phyloP scores from a whole-genome alignment of 257 asterid genomes.

The Capsicum baccatum region DNA sequence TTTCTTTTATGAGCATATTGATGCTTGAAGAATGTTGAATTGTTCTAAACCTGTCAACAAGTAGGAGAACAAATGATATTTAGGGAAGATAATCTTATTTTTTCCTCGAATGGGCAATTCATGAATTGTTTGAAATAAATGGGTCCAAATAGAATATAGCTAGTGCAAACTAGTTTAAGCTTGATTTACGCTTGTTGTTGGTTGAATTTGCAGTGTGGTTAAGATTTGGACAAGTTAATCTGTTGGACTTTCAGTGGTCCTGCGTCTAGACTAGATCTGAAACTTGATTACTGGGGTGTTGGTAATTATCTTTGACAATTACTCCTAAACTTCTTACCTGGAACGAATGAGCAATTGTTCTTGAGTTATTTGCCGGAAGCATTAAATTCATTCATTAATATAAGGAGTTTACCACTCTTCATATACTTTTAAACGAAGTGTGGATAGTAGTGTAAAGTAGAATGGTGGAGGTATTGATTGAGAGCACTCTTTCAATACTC shows the following conservation, averaged over 20 bases:
- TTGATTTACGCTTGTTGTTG: not conserved
- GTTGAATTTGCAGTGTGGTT: not conserved
- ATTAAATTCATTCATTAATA: not conserved
- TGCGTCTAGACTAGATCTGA: constrained; percentile 7
- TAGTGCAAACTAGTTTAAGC: not conserved
- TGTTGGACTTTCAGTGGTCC: not conserved
- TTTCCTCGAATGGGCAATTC: not conserved
- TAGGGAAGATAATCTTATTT: not conserved
- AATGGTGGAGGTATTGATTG: not conserved
- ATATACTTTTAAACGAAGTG: not conserved
- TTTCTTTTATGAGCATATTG: not conserved
- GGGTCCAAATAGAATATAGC: not conserved
- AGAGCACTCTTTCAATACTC: not conserved
- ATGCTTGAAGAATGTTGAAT: constrained; percentile 6
- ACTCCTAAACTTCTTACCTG: not conserved
- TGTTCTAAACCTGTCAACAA: not conserved
- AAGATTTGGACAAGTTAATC: not conserved
- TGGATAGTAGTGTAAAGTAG: not conserved
- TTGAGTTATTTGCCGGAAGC: constrained; percentile 7
- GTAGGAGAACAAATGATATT: constrained; percentile 7
- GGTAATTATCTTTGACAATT: not conserved
- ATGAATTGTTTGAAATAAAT: no score
- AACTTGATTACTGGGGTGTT: not conserved
- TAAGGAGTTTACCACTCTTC: not conserved
- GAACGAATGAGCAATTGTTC: not conserved